phyloP scores from a whole-genome alignment of 257 asterid species.

The Solanum clarkiae region DNA sequence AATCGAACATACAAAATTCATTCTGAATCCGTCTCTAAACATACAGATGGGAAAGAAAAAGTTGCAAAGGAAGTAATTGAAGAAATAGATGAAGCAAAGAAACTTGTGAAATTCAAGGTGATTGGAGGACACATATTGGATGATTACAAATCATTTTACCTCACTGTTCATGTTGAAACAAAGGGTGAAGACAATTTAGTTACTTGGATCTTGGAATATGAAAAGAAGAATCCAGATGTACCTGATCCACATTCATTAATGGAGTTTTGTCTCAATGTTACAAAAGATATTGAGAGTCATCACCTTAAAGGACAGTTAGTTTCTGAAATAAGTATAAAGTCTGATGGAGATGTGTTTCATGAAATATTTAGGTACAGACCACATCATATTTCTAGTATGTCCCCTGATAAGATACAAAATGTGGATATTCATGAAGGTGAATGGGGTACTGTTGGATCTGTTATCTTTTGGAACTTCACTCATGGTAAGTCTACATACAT shows the following conservation, averaged over 20 bases:
- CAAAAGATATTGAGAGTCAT: conserved; percentile 11
- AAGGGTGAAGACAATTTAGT: background rate
- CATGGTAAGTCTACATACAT: background rate
- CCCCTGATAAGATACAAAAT: background rate
- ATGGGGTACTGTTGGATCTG: conserved; percentile 4
- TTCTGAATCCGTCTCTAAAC: background rate
- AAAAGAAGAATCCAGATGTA: background rate
- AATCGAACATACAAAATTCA: background rate
- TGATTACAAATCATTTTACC: background rate
- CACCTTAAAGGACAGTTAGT: background rate
- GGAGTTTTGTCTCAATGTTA: background rate
- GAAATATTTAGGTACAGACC: background rate
- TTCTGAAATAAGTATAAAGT: background rate
- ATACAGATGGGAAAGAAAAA: conserved; percentile 7
- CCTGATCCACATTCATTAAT: background rate
- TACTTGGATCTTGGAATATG: conserved; percentile 10
- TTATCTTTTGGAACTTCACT: background rate
- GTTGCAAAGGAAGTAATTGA: conserved; percentile 1
- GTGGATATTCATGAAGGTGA: conserved; percentile 1
- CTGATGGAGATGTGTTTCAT: background rate
- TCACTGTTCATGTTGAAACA: conserved; percentile 7
- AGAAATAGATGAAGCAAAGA: conserved; percentile 11
- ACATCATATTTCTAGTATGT: background rate
- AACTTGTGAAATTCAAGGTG: conserved; percentile 2
- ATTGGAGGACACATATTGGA: conserved; percentile 10